Evolutionary conservation across 2,329 filamentous ascomycete species (phyloP), one percentile per base, ranked within the genome.

Genomic region (Sporothrix variecibatus): DNA sequence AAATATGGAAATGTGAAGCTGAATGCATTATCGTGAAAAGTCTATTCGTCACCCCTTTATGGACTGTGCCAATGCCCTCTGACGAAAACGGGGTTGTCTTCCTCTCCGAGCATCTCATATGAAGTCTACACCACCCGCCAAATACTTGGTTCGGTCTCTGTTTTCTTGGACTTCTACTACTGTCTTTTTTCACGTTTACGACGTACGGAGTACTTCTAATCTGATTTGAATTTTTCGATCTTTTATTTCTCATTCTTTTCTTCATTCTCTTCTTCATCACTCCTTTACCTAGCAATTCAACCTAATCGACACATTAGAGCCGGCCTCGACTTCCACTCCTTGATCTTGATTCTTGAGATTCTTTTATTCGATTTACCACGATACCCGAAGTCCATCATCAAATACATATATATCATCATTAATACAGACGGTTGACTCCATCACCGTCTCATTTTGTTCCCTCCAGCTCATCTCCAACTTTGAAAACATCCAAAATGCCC

Each of bases 51-150:
- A 17, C 2, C 9, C n/a, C 38, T 11, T 9, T 9, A 34, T 17
- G 49, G 4, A n/a, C 26, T 69, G 67, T 43, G 51, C 46, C 46
- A 70, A 70, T 70, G 49, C 28, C 67, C 26, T 70, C 67, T 17
- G 46, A 49, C 43, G 64, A 51, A 15, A 38, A 51, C 5, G 46
- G 43, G 31, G 26, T 17, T 31, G 2, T 15, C 3, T 15, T n/a
- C 31, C 20, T 40, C 20, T 12, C 3, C n/a, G 12, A 15, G 23
- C 17, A 11, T 56, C n/a, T 40, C 67, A 70, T 70, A 70, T 70
- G 49, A 56, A 56, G 12, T 15, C 28, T 23, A 20, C 7, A 17
- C 43, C n/a, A 26, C 65, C 65, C 65, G 65, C 65, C 65, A 68
- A 51, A 17, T 40, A 8, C 65, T 51, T 51, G 11, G 43, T 53